Evolutionary conservation across 768 basidiomycete genomes (phyloP).

Genomic region (Lanmaoa rubissima): DNA sequence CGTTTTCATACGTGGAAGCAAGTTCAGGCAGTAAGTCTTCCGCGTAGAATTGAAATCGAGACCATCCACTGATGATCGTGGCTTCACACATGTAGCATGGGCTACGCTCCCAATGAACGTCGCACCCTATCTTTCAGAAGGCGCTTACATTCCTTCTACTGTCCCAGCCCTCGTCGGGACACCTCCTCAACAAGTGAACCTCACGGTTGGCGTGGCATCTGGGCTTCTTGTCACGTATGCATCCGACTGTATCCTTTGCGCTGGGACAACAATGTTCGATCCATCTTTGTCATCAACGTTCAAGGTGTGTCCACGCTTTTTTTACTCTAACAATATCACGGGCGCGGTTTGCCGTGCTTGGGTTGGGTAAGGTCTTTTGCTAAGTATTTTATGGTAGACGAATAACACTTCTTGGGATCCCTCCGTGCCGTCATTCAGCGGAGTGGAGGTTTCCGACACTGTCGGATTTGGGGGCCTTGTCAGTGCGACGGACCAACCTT

Average conservation of each 20-base stretch:
- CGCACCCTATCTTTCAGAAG: slow-evolving; percentile 13
- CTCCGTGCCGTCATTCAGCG: slow-evolving; percentile 18
- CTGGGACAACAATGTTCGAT: slow-evolving; percentile 21
- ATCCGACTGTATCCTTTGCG: slow-evolving; percentile 27
- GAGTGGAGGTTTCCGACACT: slow-evolving; percentile 18
- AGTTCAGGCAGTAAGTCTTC: slow-evolving; percentile 14
- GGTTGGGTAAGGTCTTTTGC: background rate
- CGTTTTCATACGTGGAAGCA: slow-evolving; percentile 14
- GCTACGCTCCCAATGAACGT: slow-evolving; percentile 25
- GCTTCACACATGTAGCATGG: slow-evolving; percentile 23
- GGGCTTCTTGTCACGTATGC: slow-evolving; percentile 16
- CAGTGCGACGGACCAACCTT: slow-evolving; percentile 8
- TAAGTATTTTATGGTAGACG: slow-evolving; percentile 9
- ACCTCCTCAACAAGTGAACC: slow-evolving; percentile 26
- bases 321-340: background rate
- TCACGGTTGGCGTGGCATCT: slow-evolving; percentile 22
- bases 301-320: slow-evolving; percentile 15
- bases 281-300: slow-evolving; percentile 23
- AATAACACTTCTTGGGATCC: slow-evolving; percentile 13
- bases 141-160: slow-evolving; percentile 9
- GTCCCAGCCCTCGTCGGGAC: slow-evolving; percentile 24
- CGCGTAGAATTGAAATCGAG: too few relatives aligned
- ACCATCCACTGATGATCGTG: background rate
- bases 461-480: slow-evolving; percentile 23
- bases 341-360: background rate